Conservation (phyloP, 2,329 filamentous ascomycete species). For the Colletotrichum theobromicola region DNA sequence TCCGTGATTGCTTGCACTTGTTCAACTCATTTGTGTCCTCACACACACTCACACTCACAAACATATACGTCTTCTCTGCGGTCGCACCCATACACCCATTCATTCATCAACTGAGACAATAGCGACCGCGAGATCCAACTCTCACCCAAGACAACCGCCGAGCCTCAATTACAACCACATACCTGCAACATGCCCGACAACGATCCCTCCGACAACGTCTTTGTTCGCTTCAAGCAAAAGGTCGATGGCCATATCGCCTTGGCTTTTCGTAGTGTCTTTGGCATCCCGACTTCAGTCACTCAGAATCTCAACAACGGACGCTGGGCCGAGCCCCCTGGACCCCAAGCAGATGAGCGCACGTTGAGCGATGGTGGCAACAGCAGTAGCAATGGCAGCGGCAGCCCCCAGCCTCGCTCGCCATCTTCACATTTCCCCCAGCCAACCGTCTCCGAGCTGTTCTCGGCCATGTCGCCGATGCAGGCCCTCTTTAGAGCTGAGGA, state of each 20-base stretch:
- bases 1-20: slow-evolving; percentile 9
- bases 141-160: background rate
- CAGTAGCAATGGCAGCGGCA: background rate
- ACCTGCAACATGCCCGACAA: slow-evolving; percentile 12
- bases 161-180: background rate
- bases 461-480: slow-evolving; percentile 4
- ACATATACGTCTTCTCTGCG: background rate
- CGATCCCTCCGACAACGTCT: slow-evolving; percentile 33
- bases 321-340: slow-evolving; percentile 9
- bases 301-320: slow-evolving; percentile 25
- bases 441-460: slow-evolving; percentile 11
- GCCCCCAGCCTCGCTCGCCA: background rate
- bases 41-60: background rate
- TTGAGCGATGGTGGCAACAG: background rate
- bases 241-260: slow-evolving; percentile 42
- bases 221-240: slow-evolving; percentile 45
- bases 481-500: slow-evolving; percentile 15
- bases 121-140: background rate
- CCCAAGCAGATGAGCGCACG: background rate
- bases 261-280: slow-evolving; percentile 27
- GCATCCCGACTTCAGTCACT: slow-evolving; percentile 29
- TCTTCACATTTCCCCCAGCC: background rate
- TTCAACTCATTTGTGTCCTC: background rate
- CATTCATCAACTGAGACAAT: slow-evolving; percentile 13
- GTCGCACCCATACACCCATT: background rate